Conservation (phyloP, 1,284 basidiomycete species). For the Moesziomyces sp. region DNA sequence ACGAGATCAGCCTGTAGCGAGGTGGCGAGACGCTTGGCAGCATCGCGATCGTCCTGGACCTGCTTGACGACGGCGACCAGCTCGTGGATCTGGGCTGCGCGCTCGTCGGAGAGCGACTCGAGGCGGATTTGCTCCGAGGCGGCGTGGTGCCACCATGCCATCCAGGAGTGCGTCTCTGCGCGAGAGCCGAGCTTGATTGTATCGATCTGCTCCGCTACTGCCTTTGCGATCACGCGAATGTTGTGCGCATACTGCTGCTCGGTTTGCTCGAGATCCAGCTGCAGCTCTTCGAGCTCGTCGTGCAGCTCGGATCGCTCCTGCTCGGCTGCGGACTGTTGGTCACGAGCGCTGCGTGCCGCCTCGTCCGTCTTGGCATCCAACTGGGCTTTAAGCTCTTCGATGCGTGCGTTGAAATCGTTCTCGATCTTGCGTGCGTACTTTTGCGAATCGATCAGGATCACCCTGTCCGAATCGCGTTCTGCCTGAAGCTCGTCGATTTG, state of each 20-base stretch:
- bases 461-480: slow-evolving; percentile 33
- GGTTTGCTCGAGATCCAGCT: slow-evolving; percentile 12
- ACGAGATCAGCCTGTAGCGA: slow-evolving; percentile 17
- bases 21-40: slow-evolving; percentile 24
- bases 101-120: slow-evolving; percentile 28
- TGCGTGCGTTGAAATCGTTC: slow-evolving; percentile 21
- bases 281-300: slow-evolving; percentile 16
- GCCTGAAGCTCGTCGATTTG: slow-evolving; percentile 30
- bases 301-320: slow-evolving; percentile 12
- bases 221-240: slow-evolving; percentile 34
- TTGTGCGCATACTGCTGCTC: slow-evolving; percentile 33
- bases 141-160: slow-evolving; percentile 18
- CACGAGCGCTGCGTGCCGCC: slow-evolving; percentile 2
- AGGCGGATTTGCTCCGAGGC: slow-evolving; percentile 13
- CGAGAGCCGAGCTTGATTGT: slow-evolving; percentile 6
- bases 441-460: slow-evolving; percentile 38
- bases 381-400: slow-evolving; percentile 20
- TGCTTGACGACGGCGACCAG: slow-evolving; percentile 44
- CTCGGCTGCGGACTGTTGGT: slow-evolving; percentile 9
- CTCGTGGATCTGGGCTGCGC: slow-evolving; percentile 31
- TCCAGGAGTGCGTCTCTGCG: slow-evolving; percentile 4
- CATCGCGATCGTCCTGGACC: slow-evolving; percentile 42
- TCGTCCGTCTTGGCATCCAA: slow-evolving; percentile 11
- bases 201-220: slow-evolving; percentile 17
- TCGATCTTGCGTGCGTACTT: slow-evolving; percentile 39